Conservation (phyloP, 305 asterid species). For the Ajuga reptans region DNA sequence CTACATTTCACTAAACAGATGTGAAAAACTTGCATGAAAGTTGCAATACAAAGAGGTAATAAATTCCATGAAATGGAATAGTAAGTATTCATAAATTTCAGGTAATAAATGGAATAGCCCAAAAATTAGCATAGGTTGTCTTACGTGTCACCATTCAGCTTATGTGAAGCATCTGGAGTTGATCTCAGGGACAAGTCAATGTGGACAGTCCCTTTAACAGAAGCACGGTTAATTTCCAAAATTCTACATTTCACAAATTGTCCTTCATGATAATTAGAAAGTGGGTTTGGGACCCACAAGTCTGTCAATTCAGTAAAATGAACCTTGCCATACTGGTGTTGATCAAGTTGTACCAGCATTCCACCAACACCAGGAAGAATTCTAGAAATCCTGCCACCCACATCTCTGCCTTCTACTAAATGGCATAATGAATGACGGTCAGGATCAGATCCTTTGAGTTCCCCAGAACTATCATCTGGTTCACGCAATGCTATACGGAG, state of each 20-base stretch:
- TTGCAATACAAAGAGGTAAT: neutral
- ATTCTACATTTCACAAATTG: conserved; percentile 81
- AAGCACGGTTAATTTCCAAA: conserved; percentile 44
- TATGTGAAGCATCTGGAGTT: conserved; percentile 28
- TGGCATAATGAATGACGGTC: conserved; percentile 31
- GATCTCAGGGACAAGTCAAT: conserved; percentile 71
- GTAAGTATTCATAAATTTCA: neutral
- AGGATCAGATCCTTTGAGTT: conserved; percentile 26
- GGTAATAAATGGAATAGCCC: neutral
- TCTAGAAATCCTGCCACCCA: conserved; percentile 83
- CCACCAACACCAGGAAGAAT: conserved; percentile 89
- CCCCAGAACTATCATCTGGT: conserved; percentile 26
- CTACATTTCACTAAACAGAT: neutral
- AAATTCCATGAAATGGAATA: conserved; percentile 7
- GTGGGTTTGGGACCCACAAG: conserved; percentile 60
- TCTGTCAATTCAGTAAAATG: conserved; percentile 77
- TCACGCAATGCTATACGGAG: conserved; percentile 55
- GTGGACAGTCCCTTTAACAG: conserved; percentile 42
- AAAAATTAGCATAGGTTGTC: conserved; percentile 26
- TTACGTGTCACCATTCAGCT: conserved; percentile 35
- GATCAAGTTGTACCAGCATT: conserved; percentile 65
- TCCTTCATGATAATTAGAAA: conserved; percentile 66
- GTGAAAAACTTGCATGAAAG: neutral
- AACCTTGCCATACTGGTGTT: conserved; percentile 69
- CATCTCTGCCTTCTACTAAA: conserved; percentile 49